Conservation (phyloP, 305 asterid species). For the Plantago lanceolata region DNA sequence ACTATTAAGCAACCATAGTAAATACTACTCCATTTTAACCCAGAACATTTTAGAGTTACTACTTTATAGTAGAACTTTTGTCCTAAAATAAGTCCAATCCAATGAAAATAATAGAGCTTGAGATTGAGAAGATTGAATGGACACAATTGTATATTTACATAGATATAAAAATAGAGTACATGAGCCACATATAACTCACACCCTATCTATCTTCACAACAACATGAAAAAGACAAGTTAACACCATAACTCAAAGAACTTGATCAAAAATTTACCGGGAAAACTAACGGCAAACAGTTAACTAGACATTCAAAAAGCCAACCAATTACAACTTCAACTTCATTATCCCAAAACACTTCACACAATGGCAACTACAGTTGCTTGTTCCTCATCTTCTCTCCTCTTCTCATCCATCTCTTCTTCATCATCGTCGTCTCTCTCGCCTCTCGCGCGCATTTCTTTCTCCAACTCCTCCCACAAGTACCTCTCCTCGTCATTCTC, state of each 20-base stretch:
- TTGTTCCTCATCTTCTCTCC: slow-evolving; percentile 47
- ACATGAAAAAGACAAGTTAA: background rate
- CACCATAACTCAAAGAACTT: background rate
- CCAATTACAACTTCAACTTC: slow-evolving; percentile 7
- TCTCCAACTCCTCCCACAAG: slow-evolving; percentile 33
- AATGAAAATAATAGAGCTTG: too few relatives aligned
- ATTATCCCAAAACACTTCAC: slow-evolving; percentile 28
- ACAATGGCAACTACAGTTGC: slow-evolving; percentile 68
- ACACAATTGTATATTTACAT: background rate
- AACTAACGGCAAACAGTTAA: slow-evolving; percentile 25
- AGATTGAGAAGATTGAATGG: slow-evolving; percentile 6
- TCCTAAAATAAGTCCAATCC: too few relatives aligned
- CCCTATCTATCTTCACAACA: background rate
- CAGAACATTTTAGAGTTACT: too few relatives aligned
- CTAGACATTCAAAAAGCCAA: slow-evolving; percentile 9
- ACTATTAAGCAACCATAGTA: too few relatives aligned
- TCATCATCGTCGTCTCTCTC: slow-evolving; percentile 38
- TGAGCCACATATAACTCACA: slow-evolving; percentile 1
- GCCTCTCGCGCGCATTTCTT: slow-evolving; percentile 35
- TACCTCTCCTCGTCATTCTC: slow-evolving; percentile 52
- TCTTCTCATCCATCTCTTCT: slow-evolving; percentile 35
- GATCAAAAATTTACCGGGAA: slow-evolving; percentile 17
- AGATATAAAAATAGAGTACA: background rate
- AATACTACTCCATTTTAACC: too few relatives aligned
- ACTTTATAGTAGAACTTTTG: too few relatives aligned